phyloP scores from a whole-genome alignment of 495 filamentous ascomycete species.

The Aspergillus baeticus region DNA sequence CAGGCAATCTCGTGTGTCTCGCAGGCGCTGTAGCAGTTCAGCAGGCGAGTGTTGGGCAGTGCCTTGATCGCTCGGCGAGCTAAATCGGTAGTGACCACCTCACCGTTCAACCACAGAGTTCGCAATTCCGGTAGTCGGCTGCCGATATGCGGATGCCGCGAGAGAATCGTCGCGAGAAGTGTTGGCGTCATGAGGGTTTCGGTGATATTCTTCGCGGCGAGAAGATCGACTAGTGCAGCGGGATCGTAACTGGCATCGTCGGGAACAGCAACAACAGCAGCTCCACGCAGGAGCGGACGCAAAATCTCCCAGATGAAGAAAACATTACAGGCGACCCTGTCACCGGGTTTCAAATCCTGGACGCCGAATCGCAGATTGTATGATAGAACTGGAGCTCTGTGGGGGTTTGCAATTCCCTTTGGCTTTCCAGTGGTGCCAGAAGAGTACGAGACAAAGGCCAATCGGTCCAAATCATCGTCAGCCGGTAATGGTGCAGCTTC shows the following conservation, averaged over 20 bases:
- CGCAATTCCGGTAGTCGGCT: constrained; percentile 55
- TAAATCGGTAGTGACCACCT: constrained; percentile 68
- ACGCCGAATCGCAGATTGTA: constrained; percentile 63
- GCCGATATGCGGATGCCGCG: constrained; percentile 57
- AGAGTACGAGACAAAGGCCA: constrained; percentile 66
- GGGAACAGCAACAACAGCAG: constrained; percentile 63
- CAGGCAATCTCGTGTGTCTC: constrained; percentile 73
- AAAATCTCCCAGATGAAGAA: constrained; percentile 77
- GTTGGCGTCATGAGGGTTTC: constrained; percentile 77
- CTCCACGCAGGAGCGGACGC: constrained; percentile 65
- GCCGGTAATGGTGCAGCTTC: constrained; percentile 44
- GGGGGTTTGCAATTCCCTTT: constrained; percentile 69
- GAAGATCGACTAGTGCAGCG: constrained; percentile 61
- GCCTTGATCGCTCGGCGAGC: constrained; percentile 58
- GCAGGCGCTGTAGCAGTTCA: constrained; percentile 72
- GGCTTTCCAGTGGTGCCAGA: constrained; percentile 67
- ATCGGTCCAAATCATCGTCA: constrained; percentile 60
- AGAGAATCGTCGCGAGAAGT: constrained; percentile 60
- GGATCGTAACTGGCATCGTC: constrained; percentile 71
- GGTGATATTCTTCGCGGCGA: constrained; percentile 55
- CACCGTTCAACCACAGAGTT: constrained; percentile 68
- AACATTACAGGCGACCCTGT: constrained; percentile 71
- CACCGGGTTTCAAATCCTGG: constrained; percentile 60
- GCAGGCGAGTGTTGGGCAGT: constrained; percentile 60
- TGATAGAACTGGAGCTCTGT: constrained; percentile 62